A percentile compares a stretch with the other conserved stretches of the same genome.
Evolutionary conservation across 805 yeast genomes (phyloP).

Genomic region (Lipomyces orientalis): DNA sequence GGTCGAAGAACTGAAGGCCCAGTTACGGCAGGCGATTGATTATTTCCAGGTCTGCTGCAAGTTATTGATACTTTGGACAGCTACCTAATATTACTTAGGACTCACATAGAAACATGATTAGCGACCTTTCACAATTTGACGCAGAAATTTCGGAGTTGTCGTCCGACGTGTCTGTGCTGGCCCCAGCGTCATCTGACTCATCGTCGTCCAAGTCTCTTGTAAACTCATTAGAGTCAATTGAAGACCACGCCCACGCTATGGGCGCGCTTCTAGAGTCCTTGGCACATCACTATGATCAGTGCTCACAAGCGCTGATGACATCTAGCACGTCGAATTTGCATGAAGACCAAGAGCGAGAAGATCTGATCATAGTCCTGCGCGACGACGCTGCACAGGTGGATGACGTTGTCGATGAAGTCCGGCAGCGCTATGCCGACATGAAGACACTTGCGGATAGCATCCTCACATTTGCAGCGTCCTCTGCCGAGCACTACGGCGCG

Average conservation of each 20-base stretch:
- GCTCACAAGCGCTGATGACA: constrained; percentile 55
- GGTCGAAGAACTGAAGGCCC: constrained; percentile 44
- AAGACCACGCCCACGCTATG: constrained; percentile 64
- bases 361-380: constrained; percentile 61
- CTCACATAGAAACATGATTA: constrained; percentile 20
- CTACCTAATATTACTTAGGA: neutral
- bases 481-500: constrained; percentile 10
- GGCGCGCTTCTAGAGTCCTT: constrained; percentile 72
- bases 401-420: constrained; percentile 36
- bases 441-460: constrained; percentile 12
- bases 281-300: constrained; percentile 84
- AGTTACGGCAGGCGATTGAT: constrained; percentile 45
- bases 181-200: neutral
- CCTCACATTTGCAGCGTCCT: constrained; percentile 21
- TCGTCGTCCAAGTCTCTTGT: constrained; percentile 1
- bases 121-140: constrained; percentile 44
- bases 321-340: constrained; percentile 46
- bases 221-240: constrained; percentile 37
- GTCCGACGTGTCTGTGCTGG: constrained; percentile 36
- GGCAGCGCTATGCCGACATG: constrained; percentile 29
- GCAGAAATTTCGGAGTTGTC: constrained; percentile 44
- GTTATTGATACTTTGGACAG: neutral
- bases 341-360: constrained; percentile 51
- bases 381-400: constrained; percentile 46
- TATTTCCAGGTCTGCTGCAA: constrained; percentile 40